Evolutionary conservation across 2,329 filamentous ascomycete species (phyloP).

Genomic region (Pseudocercospora fijiensis): DNA sequence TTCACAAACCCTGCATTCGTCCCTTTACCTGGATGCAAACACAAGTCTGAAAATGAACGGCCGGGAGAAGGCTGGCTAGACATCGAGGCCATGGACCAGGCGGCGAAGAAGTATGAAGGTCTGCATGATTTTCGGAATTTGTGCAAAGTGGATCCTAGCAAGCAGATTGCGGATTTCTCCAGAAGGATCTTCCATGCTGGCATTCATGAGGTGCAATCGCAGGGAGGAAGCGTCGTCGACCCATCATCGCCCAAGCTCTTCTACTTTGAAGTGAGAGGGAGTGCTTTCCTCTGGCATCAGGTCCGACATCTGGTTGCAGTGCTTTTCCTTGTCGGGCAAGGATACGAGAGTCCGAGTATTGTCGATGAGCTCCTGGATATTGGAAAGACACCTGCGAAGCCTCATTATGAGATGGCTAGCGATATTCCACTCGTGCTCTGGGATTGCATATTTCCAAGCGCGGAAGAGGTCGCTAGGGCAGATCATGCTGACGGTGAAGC

Average conservation of each 20-base stretch:
- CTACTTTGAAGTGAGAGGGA: conserved; percentile 83
- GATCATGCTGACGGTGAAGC: conserved; percentile 42
- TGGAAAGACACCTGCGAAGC: conserved; percentile 67
- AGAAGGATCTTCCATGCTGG: conserved; percentile 76
- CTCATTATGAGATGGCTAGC: conserved; percentile 85
- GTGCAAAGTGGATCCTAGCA: conserved; percentile 87
- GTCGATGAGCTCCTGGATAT: conserved; percentile 75
- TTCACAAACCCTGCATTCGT: conserved; percentile 91
- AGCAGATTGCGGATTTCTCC: conserved; percentile 82
- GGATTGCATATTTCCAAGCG: conserved; percentile 83
- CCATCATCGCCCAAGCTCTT: conserved; percentile 65
- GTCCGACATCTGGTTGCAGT: conserved; percentile 91
- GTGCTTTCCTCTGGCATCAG: conserved; percentile 96
- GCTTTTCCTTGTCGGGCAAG: conserved; percentile 89
- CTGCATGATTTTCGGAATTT: conserved; percentile 94
- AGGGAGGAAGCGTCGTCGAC: conserved; percentile 5
- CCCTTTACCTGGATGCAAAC: conserved; percentile 52
- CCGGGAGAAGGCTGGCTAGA: conserved; percentile 72
- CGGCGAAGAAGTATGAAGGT: conserved; percentile 76
- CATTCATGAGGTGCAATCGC: conserved; percentile 63
- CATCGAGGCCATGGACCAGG: conserved; percentile 79
- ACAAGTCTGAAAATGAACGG: conserved; percentile 22
- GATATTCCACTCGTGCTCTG: conserved; percentile 90
- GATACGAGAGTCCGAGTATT: conserved; percentile 72
- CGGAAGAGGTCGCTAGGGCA: conserved; percentile 41